Conservation (phyloP, 75 land plant species). For the Cunninghamia lanceolata region DNA sequence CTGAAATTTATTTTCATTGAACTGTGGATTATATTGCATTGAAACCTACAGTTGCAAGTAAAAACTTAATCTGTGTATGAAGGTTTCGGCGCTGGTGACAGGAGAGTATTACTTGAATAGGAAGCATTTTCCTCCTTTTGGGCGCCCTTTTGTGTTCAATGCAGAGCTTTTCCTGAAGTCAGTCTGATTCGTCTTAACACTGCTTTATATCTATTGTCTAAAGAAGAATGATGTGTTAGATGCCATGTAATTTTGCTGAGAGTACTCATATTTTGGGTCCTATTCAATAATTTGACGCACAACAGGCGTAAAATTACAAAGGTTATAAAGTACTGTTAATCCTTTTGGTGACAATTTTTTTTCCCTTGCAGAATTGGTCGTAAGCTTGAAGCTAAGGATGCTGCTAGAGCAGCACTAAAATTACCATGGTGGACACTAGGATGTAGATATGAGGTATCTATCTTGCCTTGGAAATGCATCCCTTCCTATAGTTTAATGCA, state of each 20-base stretch:
- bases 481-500: neutral
- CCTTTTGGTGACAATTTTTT: neutral
- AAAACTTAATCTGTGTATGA: conserved; percentile 2
- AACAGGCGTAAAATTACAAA: neutral
- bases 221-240: neutral
- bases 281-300: neutral
- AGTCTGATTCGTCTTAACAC: conserved; percentile 10
- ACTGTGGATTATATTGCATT: neutral
- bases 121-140: conserved; percentile 93
- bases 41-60: neutral
- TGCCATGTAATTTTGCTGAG: neutral
- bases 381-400: conserved; percentile 81
- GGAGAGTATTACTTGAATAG: conserved; percentile 82
- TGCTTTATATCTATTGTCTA: neutral
- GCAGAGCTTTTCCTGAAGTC: conserved; percentile 85
- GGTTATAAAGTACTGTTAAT: neutral
- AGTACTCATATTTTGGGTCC: neutral
- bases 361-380: conserved; percentile 63
- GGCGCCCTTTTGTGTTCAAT: conserved; percentile 83
- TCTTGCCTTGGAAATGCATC: neutral
- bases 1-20: neutral
- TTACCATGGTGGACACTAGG: conserved; percentile 99
- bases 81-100: conserved; percentile 91
- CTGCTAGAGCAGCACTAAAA: conserved; percentile 81
- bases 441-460: conserved; percentile 59